Evolutionary conservation across 192 early-diverging fungal species (phyloP).

Genomic region (Tieghemiomyces parasiticus): DNA sequence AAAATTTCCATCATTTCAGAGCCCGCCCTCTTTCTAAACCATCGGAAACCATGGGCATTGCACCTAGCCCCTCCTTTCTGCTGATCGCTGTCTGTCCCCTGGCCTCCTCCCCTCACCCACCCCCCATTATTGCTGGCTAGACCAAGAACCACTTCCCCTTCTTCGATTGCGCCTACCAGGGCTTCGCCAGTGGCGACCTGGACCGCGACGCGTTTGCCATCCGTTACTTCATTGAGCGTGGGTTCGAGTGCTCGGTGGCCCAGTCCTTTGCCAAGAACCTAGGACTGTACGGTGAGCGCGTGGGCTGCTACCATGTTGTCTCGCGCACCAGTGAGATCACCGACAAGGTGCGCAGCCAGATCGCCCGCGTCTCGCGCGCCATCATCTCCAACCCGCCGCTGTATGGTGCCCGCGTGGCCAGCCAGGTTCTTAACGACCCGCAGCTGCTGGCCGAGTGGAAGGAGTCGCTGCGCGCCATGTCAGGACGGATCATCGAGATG

Average conservation of each 20-base stretch:
- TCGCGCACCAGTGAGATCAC: constrained; percentile 31
- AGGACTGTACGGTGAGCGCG: constrained; percentile 89
- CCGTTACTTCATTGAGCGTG: constrained; percentile 80
- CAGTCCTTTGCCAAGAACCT: constrained; percentile 98
- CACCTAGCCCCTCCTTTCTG: too few species aligned
- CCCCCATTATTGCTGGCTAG: constrained; percentile 16
- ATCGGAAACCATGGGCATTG: too few species aligned
- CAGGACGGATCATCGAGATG: constrained; percentile 83
- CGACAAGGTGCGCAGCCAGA: constrained; percentile 56
- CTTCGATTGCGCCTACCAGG: constrained; percentile 99
- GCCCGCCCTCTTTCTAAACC: too few species aligned
- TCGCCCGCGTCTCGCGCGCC: constrained; percentile 68
- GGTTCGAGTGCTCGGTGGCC: constrained; percentile 80
- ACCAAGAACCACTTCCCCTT: constrained; percentile 75
- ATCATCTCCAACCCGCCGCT: constrained; percentile 83
- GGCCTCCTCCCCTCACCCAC: too few species aligned
- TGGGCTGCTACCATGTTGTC: constrained; percentile 74
- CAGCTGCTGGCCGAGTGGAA: constrained; percentile 76
- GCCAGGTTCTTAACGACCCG: constrained; percentile 65
- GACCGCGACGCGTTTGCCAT: constrained; percentile 86
- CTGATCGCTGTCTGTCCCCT: too few species aligned
- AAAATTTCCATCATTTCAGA: too few species aligned
- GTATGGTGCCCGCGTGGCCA: constrained; percentile 80
- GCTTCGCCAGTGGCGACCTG: constrained; percentile 87
- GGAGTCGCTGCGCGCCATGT: constrained; percentile 62